phyloP scores from a whole-genome alignment of 2,329 filamentous ascomycete genomes.

The Aspergillus japonicus region DNA sequence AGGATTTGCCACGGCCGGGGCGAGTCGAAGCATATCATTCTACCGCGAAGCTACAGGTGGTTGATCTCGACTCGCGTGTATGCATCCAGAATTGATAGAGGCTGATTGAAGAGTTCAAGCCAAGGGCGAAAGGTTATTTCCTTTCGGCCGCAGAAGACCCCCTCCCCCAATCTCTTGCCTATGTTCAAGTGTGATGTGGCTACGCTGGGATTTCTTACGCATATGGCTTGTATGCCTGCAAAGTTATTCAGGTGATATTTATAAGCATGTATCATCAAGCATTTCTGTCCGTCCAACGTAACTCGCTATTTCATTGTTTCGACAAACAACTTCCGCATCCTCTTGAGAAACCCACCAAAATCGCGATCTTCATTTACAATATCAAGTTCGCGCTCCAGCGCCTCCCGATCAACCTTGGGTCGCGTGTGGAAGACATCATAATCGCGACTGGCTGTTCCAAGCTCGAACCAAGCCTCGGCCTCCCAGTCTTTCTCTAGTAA shows the following conservation, averaged over 20 bases:
- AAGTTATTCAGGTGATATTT: not conserved
- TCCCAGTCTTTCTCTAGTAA: constrained; percentile 85
- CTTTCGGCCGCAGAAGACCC: not conserved
- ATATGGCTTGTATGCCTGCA: not conserved
- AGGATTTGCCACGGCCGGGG: constrained; percentile 78
- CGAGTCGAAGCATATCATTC: constrained; percentile 72
- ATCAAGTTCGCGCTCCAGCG: constrained; percentile 56
- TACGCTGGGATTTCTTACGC: not conserved
- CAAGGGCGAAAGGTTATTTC: not conserved
- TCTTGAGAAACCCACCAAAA: constrained; percentile 60
- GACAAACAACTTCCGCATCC: constrained; percentile 61
- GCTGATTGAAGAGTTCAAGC: not conserved
- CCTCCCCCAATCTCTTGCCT: not conserved
- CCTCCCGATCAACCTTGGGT: constrained; percentile 61
- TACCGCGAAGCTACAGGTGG: constrained; percentile 79
- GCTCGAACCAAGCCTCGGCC: constrained; percentile 88
- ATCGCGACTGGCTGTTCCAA: constrained; percentile 75
- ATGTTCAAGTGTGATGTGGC: not conserved
- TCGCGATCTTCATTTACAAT: constrained; percentile 61
- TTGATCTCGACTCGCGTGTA: constrained; percentile 31
- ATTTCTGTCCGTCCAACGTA: not conserved
- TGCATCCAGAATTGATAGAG: not conserved
- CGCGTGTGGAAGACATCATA: constrained; percentile 80
- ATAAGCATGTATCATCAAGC: constrained; percentile 8
- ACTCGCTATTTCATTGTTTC: constrained; percentile 50